Conservation (phyloP, 345 rosid genomes). For the Ailanthus altissimus region DNA sequence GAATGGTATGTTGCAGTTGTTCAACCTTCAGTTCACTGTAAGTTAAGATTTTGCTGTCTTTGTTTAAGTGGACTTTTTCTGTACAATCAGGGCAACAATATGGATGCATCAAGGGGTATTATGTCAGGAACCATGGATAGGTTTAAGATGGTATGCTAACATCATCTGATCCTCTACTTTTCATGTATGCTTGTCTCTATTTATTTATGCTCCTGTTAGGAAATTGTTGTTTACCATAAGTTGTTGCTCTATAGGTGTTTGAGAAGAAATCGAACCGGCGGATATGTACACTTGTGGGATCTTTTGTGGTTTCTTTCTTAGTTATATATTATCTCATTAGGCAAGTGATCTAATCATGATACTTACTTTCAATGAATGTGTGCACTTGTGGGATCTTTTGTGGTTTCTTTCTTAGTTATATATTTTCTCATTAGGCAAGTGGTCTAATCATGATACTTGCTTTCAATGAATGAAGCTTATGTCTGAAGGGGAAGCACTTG, state of each 20-base stretch:
- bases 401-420: conserved; percentile 53
- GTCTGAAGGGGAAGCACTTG: not conserved
- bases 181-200: conserved; percentile 6
- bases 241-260: conserved; percentile 54
- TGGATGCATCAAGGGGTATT: conserved; percentile 84
- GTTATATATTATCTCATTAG: conserved; percentile 60
- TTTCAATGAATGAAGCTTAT: not conserved
- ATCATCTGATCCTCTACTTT: conserved; percentile 1
- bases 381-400: conserved; percentile 53
- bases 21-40: not conserved
- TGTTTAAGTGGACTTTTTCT: conserved; percentile 22
- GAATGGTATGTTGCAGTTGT: conserved; percentile 46
- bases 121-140: conserved; percentile 90
- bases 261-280: conserved; percentile 75
- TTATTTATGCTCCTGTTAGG: not conserved
- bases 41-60: conserved; percentile 12
- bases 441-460: not conserved
- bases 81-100: conserved; percentile 66
- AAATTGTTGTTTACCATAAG: conserved; percentile 12
- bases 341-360: conserved; percentile 32
- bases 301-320: conserved; percentile 60
- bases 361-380: not conserved
- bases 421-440: conserved; percentile 67
- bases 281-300: conserved; percentile 60
- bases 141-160: conserved; percentile 63